phyloP scores from a whole-genome alignment of 257 asterid genomes.

The Marsdenia floribunda region DNA sequence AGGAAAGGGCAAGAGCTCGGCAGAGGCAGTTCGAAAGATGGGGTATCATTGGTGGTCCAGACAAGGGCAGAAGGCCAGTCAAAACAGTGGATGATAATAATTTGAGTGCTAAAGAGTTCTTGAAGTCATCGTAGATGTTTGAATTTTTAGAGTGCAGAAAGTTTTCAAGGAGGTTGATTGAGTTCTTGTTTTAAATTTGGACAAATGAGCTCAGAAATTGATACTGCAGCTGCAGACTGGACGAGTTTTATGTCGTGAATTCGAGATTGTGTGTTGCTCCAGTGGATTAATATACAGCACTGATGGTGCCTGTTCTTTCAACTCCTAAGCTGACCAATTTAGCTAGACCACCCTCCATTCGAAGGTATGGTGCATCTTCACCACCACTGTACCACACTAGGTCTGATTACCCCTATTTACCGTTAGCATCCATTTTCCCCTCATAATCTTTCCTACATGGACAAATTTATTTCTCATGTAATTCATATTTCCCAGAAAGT shows the following conservation, averaged over 20 bases:
- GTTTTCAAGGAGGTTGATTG: constrained; percentile 1
- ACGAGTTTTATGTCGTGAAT: not conserved
- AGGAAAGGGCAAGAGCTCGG: constrained; percentile 89
- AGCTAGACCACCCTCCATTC: not conserved
- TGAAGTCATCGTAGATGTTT: not conserved
- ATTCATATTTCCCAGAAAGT: no score
- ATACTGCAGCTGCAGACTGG: not conserved
- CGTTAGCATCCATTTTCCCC: no score
- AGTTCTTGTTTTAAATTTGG: not conserved
- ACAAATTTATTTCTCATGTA: no score
- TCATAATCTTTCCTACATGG: no score
- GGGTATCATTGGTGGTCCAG: constrained; percentile 96
- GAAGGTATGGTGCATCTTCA: no score
- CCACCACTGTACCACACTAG: no score
- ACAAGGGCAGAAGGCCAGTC: constrained; percentile 70
- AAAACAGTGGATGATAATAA: constrained; percentile 20
- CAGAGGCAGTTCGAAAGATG: constrained; percentile 78
- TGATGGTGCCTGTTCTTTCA: not conserved
- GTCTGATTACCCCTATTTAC: no score
- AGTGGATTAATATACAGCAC: not conserved
- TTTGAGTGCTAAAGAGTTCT: not conserved
- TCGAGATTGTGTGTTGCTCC: not conserved
- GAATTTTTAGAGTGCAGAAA: not conserved
- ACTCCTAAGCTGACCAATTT: not conserved
- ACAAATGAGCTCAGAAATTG: not conserved